These are phyloP conservation scores for Salvia splendens DNA, from an alignment of 257 asterid species.

Conservation along the genomic window DNA sequence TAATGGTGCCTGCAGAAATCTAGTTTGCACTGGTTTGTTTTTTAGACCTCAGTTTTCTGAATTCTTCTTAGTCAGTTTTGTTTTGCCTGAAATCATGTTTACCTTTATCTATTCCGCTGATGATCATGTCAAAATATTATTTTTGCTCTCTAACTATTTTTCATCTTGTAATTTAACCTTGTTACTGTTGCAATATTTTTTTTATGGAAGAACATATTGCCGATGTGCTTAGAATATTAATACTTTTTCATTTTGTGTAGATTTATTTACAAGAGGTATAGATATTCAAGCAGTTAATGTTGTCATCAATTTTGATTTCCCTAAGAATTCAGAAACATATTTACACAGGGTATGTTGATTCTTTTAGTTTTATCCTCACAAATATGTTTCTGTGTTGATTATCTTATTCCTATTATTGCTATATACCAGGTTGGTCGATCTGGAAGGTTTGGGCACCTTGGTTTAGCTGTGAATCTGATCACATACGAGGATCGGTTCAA, in stretches of 20 bases:
- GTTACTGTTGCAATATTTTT: background rate
- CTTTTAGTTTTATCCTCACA: background rate
- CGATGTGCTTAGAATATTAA: background rate
- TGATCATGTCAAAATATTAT: background rate
- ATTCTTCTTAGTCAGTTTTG: conserved; percentile 5
- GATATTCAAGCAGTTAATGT: conserved; percentile 88
- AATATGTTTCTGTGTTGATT: background rate
- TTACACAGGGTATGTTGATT: conserved; percentile 65
- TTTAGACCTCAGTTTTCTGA: conserved; percentile 6
- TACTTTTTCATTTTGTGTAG: conserved; percentile 40
- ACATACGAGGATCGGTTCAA: conserved; percentile 82
- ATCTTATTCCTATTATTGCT: conserved; percentile 5
- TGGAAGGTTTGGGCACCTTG: conserved; percentile 84
- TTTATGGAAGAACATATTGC: background rate
- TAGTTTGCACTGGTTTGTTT: conserved; percentile 79
- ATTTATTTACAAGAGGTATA: conserved; percentile 79
- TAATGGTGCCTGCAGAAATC: conserved; percentile 95
- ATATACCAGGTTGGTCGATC: conserved; percentile 73
- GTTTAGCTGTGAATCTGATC: conserved; percentile 73
- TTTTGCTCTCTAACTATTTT: background rate
- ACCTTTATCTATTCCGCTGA: conserved; percentile 3
- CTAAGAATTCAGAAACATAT: conserved; percentile 79
- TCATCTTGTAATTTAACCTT: conserved; percentile 4
- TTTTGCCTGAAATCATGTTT: background rate
- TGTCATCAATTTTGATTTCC: conserved; percentile 81